These are phyloP conservation scores for Aspergillus vadensis DNA, from an alignment of 2,329 filamentous ascomycete genomes.

Conservation along the genomic window DNA sequence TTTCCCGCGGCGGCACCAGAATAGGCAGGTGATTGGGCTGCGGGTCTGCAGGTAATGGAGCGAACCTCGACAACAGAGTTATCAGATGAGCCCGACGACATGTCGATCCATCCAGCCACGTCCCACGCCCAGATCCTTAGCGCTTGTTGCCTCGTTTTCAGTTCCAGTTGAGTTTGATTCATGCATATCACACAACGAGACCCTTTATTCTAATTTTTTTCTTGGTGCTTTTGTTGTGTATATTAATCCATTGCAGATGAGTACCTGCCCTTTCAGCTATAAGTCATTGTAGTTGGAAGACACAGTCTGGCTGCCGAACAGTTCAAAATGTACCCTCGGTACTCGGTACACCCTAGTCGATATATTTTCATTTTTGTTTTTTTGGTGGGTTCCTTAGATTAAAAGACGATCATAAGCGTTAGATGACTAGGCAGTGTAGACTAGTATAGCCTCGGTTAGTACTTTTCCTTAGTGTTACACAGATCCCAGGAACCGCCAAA, in stretches of 20 bases:
- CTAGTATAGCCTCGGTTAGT: background rate
- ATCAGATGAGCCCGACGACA: slow-evolving; percentile 16
- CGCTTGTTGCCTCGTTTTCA: background rate
- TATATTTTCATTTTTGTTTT: no score
- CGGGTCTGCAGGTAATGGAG: background rate
- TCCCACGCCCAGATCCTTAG: slow-evolving; percentile 12
- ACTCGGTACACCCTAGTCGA: no score
- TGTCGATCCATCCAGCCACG: slow-evolving; percentile 2
- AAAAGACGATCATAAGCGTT: background rate
- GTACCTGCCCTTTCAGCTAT: no score
- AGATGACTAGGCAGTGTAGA: no score
- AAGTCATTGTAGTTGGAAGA: no score
- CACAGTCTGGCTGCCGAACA: background rate
- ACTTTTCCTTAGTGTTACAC: background rate
- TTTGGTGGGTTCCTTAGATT: background rate
- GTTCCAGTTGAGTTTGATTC: background rate
- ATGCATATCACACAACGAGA: background rate
- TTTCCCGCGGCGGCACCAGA: background rate
- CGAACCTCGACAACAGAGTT: slow-evolving; percentile 7
- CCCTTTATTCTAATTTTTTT: background rate
- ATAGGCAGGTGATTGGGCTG: slow-evolving; percentile 8
- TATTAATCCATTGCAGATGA: background rate
- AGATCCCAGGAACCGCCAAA: slow-evolving; percentile 9
- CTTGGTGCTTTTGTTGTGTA: background rate
- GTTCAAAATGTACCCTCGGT: no score